Conservation (phyloP, 495 filamentous ascomycete genomes). For the Penicillium egyptiacum region DNA sequence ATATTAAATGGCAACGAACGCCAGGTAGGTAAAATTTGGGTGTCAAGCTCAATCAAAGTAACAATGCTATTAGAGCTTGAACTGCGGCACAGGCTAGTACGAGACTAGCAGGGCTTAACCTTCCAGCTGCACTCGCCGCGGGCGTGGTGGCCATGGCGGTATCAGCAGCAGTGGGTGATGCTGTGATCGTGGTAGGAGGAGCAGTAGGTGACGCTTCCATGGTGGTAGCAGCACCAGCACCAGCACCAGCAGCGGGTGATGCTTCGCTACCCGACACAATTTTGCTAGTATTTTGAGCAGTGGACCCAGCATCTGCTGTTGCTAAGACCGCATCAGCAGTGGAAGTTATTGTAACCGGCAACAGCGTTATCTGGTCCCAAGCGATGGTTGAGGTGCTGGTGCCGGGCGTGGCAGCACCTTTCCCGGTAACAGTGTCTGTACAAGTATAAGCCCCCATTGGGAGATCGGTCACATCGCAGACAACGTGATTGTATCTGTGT, state of each 20-base stretch:
- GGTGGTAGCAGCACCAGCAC: neutral
- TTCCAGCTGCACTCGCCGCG: neutral
- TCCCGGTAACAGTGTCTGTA: slow-evolving; percentile 21
- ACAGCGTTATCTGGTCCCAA: slow-evolving; percentile 16
- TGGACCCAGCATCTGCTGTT: slow-evolving; percentile 9
- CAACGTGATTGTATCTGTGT: slow-evolving; percentile 27
- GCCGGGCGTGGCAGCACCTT: slow-evolving; percentile 11
- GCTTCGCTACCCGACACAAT: neutral
- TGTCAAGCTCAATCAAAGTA: neutral
- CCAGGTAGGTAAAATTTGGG: neutral
- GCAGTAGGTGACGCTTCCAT: neutral
- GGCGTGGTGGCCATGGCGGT: neutral
- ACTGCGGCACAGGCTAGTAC: neutral
- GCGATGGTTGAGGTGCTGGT: slow-evolving; percentile 21
- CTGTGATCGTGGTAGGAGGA: neutral
- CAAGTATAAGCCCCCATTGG: slow-evolving; percentile 43
- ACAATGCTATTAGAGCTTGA: neutral
- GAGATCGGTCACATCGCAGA: slow-evolving; percentile 38
- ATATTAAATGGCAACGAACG: neutral
- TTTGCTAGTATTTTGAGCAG: neutral
- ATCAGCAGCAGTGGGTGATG: too few species aligned
- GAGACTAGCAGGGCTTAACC: neutral
- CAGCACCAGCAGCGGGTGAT: neutral
- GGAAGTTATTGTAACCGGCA: slow-evolving; percentile 41
- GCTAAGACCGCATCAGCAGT: slow-evolving; percentile 16